Base-by-base conservation (phyloP, 2,329 filamentous ascomycete species). In the Microcera coccophila region DNA sequence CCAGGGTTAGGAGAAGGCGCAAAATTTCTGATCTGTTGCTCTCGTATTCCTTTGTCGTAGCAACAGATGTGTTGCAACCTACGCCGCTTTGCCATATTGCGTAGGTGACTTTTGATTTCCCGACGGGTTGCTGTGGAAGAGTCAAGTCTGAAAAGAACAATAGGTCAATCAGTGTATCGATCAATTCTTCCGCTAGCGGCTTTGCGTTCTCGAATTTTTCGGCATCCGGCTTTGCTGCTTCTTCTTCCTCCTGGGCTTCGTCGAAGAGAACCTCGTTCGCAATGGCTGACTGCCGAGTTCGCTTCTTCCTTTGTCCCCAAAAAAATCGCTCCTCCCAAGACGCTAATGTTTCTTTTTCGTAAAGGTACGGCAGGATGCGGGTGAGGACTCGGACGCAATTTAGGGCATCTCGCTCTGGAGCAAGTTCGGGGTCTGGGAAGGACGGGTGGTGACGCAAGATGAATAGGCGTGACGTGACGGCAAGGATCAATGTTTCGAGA, bases 51-150 rank as follows among this genome's bases (percentile, higher is more conserved):
- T 89, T 95, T 39, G 84, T 96, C 3, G 90, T 91, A 9, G 84
- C 84, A 55, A 94, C 82, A 4, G 90, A 81, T 14, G 86, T 87
- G 64, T 95, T 95, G 72, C 91, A 97, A 12, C 93, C 93, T 21
- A 98, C 91, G 36, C 93, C 93, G 61, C 88, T 97, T 69, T 96
- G 90, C 93, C 93, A 98, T 62, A 98, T 97, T 41, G 89, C 85
- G 67, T 93, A 95, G 7, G 85, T 86, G 42, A 96, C 86, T 63
- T 93, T 94, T 49, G 79, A 78, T 60, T 85, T 89, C 41, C 81
- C 80, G 43, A 82, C 76, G 12, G 81, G 75, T 32, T 86, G 78
- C 44, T 75, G 79, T 9, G 91, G 87, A 14, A 96, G 77, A 0
- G 91, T 95, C 58, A 98, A 85, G 42, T 90, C 87, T 8, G 86